Base-by-base conservation (phyloP, 139 green algal species). In the Chlamydomonas incerta region DNA sequence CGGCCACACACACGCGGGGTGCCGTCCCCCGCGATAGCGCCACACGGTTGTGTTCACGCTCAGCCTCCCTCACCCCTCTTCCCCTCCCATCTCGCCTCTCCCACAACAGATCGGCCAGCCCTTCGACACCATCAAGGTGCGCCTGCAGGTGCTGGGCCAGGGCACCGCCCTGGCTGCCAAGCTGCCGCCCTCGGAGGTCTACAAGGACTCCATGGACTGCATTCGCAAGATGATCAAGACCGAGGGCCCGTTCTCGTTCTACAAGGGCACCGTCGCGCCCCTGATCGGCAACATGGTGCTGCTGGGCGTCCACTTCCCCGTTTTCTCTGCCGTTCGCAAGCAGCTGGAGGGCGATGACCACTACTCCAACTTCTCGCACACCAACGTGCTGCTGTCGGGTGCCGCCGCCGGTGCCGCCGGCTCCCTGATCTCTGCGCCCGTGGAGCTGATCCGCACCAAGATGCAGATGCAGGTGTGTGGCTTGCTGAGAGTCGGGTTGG, bases 261-360 rank as follows among this genome's bases (percentile, higher is more conserved):
- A 91, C 87, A 91, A 80, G 76, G 87, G 87, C 65, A 88, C 87
- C 6, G 50, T 91, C 3, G 87, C 87, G 0, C 87, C 87, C 3
- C 87, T 91, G 62, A 46, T 88, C 29, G 87, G 87, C 37, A 91
- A 91, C 75, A 91, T 91, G 87, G 63, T 91, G n/a, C 87, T 91
- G 62, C 70, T 91, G 75, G 87, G 87, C 82, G 88, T 91, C 70
- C 87, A 91, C 82, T 91, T 91, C 82, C 87, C 87, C 60, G 77
- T 69, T 50, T 91, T 91, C 87, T 80, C 41, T 4, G 55, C 52
- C 34, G 86, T 85, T 0, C 87, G 87, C 52, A 62, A 73, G 14
- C 35, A 74, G 74, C 87, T 91, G 5, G 75, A 88, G 76, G 80
- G 50, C 18, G 68, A 71, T 14, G 52, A 71, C 33, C 50, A 79